Conservation (phyloP, 2,329 filamentous ascomycete genomes). For the Pseudomassariella vexata region DNA sequence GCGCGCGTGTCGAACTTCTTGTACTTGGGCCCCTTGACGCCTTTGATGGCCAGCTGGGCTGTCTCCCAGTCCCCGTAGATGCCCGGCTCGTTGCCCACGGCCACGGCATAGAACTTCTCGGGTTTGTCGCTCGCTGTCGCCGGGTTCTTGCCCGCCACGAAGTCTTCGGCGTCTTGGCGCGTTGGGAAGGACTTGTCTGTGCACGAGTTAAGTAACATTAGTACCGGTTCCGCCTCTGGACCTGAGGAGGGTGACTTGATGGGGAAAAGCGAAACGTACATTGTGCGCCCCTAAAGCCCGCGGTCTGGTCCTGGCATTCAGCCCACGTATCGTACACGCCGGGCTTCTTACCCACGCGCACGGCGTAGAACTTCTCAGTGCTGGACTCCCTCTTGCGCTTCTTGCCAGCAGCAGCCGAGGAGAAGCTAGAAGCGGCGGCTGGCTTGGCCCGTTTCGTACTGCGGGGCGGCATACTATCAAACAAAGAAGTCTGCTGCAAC, state of each 20-base stretch:
- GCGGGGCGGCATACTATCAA: slow-evolving; percentile 3
- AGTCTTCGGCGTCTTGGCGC: slow-evolving; percentile 71
- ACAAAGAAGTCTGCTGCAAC: too few species aligned
- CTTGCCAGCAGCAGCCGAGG: slow-evolving; percentile 26
- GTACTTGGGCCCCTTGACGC: slow-evolving; percentile 63
- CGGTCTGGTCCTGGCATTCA: slow-evolving; percentile 56
- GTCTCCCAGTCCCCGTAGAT: slow-evolving; percentile 62
- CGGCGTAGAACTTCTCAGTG: slow-evolving; percentile 56
- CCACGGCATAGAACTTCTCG: slow-evolving; percentile 54
- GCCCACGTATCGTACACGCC: slow-evolving; percentile 58
- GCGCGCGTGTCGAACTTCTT: slow-evolving; percentile 62
- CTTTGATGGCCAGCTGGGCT: slow-evolving; percentile 67
- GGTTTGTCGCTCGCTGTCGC: slow-evolving; percentile 31
- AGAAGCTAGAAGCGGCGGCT: neutral
- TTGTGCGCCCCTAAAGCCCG: slow-evolving; percentile 56
- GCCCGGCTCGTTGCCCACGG: slow-evolving; percentile 50
- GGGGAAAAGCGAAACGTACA: too few species aligned
- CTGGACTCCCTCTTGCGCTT: slow-evolving; percentile 43
- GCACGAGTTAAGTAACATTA: slow-evolving; percentile 7
- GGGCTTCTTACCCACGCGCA: slow-evolving; percentile 48
- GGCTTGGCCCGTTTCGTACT: neutral
- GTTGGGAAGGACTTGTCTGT: slow-evolving; percentile 75
- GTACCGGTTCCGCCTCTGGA: too few species aligned
- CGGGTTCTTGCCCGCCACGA: slow-evolving; percentile 57
- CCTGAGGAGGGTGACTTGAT: too few species aligned